These are phyloP conservation scores for Komagataella populi DNA, from an alignment of 805 yeast species.

Conservation along the genomic window DNA sequence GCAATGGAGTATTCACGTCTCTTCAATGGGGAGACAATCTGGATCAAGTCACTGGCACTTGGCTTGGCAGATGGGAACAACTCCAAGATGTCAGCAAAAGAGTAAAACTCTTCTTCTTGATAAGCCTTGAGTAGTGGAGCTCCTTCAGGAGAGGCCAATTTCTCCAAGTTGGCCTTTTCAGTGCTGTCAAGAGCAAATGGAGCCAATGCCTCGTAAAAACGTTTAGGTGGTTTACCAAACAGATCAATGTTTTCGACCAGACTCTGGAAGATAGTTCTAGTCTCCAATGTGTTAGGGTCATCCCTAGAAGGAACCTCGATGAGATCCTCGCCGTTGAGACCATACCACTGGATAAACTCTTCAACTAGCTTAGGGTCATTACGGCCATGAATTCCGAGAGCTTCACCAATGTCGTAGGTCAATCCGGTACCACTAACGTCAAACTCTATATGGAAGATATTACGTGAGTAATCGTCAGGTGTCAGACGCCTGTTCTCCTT, in stretches of 20 bases:
- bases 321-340: conserved; percentile 52
- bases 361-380: conserved; percentile 55
- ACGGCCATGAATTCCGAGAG: conserved; percentile 89
- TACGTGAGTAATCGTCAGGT: conserved; percentile 79
- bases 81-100: conserved; percentile 70
- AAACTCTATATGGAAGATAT: conserved; percentile 92
- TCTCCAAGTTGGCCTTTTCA: conserved; percentile 49
- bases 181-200: conserved; percentile 55
- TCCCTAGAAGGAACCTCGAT: conserved; percentile 65
- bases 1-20: conserved; percentile 98
- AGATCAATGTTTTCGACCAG: conserved; percentile 73
- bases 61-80: conserved; percentile 80
- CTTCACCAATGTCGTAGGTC: conserved; percentile 90
- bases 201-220: conserved; percentile 77
- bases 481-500: conserved; percentile 88
- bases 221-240: conserved; percentile 92
- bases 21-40: conserved; percentile 73
- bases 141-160: conserved; percentile 65
- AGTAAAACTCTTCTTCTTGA: conserved; percentile 72
- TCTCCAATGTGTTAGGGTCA: conserved; percentile 40
- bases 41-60: conserved; percentile 49
- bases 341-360: conserved; percentile 58
- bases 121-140: conserved; percentile 73
- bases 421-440: conserved; percentile 85
- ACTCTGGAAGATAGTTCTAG: conserved; percentile 73